A percentile compares a stretch with the other conserved stretches of the same genome.
Evolutionary conservation across 202 grass and related monocot genomes (phyloP).

Genomic region (Setaria italica): DNA sequence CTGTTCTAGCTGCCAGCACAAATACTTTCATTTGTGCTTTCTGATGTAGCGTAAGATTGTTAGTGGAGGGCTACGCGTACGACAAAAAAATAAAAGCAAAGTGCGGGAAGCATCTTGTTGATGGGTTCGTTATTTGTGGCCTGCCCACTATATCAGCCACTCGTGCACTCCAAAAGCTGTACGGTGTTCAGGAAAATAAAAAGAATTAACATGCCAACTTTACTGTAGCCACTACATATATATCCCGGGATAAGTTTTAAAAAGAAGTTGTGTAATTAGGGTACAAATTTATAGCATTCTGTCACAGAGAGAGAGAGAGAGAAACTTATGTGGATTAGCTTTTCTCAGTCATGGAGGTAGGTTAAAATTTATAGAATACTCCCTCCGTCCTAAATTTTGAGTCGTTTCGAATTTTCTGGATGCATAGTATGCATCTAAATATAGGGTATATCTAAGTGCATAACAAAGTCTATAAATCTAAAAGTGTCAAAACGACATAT

Average conservation of each 20-base stretch:
- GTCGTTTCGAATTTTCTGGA: too few relatives aligned
- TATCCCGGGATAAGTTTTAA: background rate
- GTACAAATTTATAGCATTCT: background rate
- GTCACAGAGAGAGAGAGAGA: background rate
- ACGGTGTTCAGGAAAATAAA: background rate
- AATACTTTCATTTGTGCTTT: too few relatives aligned
- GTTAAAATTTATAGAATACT: too few relatives aligned
- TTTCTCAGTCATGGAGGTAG: too few relatives aligned
- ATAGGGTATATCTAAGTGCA: too few relatives aligned
- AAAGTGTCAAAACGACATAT: too few relatives aligned
- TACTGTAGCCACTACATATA: background rate
- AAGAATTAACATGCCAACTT: background rate
- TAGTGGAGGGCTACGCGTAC: slow-evolving; percentile 22
- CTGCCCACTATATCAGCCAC: slow-evolving; percentile 24
- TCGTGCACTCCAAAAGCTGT: slow-evolving; percentile 17
- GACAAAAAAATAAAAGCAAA: slow-evolving; percentile 6
- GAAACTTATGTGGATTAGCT: too few relatives aligned
- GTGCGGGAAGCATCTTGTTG: slow-evolving; percentile 17
- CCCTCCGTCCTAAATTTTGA: too few relatives aligned
- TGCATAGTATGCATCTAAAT: too few relatives aligned
- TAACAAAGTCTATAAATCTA: too few relatives aligned
- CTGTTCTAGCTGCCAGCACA: too few relatives aligned
- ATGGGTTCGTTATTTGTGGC: slow-evolving; percentile 13
- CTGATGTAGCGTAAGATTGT: background rate
- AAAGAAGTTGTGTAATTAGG: background rate